phyloP scores from a whole-genome alignment of 257 asterid species.

The Salvia miltiorrhiza region DNA sequence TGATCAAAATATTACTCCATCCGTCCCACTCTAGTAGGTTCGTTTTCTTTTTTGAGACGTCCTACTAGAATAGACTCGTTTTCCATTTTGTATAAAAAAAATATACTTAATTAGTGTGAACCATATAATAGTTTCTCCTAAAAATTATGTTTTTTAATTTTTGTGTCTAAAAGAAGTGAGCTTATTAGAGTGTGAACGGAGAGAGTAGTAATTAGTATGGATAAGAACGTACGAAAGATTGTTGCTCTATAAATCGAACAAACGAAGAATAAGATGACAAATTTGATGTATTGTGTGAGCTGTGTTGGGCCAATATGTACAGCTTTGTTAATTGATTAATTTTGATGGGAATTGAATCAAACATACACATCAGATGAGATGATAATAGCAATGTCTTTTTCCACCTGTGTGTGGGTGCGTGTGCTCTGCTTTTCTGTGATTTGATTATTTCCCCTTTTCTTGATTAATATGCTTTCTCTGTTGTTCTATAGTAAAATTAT shows the following conservation, averaged over 20 bases:
- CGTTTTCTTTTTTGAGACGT: too few relatives aligned
- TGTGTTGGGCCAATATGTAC: conserved; percentile 20
- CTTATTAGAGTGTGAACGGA: too few relatives aligned
- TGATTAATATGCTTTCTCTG: background rate
- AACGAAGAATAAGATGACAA: conserved; percentile 1
- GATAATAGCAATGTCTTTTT: conserved; percentile 19
- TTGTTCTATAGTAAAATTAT: background rate
- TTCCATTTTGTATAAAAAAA: too few relatives aligned
- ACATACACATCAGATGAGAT: background rate
- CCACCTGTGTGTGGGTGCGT: background rate
- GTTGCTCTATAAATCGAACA: background rate
- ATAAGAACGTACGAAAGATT: background rate
- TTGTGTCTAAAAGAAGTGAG: too few relatives aligned
- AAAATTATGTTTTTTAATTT: too few relatives aligned
- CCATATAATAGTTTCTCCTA: too few relatives aligned
- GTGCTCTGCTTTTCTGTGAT: background rate
- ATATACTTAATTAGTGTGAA: too few relatives aligned
- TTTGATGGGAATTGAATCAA: conserved; percentile 5
- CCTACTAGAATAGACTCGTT: too few relatives aligned
- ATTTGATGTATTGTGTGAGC: conserved; percentile 22
- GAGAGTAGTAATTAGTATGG: background rate
- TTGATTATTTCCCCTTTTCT: background rate
- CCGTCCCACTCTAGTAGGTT: too few relatives aligned
- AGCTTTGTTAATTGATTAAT: background rate
- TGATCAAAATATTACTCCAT: too few relatives aligned